A percentile compares a stretch with the other conserved stretches of the same genome.
These are phyloP conservation scores for Penicillium sp. DNA, from an alignment of 2,329 filamentous ascomycete species.

Conservation along the genomic window DNA sequence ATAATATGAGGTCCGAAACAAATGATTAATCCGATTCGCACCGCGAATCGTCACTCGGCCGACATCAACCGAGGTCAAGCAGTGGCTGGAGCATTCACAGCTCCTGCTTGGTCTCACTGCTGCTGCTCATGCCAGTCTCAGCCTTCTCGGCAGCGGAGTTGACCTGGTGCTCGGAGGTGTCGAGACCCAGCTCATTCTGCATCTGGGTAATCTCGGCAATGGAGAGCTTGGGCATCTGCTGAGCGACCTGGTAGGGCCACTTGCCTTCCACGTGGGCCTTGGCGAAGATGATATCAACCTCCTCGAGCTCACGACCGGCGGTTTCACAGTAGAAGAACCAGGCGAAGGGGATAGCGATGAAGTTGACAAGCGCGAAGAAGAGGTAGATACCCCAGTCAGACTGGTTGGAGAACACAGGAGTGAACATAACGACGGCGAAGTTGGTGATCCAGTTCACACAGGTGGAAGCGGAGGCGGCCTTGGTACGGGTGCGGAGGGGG, in stretches of 20 bases:
- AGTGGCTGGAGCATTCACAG: background rate
- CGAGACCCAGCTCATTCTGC: conserved; percentile 25
- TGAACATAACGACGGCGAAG: conserved; percentile 52
- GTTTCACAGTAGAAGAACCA: conserved; percentile 54
- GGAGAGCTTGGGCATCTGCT: conserved; percentile 30
- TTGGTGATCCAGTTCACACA: conserved; percentile 55
- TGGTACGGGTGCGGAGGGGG: conserved; percentile 52
- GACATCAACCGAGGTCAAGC: background rate
- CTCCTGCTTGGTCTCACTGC: conserved; percentile 8
- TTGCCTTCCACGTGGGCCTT: conserved; percentile 40
- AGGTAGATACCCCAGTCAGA: conserved; percentile 41
- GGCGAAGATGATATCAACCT: conserved; percentile 41
- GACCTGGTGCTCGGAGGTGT: conserved; percentile 3
- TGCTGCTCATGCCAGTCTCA: conserved; percentile 22
- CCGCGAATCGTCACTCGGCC: background rate
- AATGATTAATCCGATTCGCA: background rate
- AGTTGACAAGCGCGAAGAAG: conserved; percentile 41
- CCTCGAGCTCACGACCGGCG: conserved; percentile 40
- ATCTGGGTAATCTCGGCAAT: conserved; percentile 27
- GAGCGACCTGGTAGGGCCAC: conserved; percentile 26
- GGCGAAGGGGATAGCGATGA: conserved; percentile 48
- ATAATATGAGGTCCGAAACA: conserved; percentile 5
- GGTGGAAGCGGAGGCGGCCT: conserved; percentile 52
- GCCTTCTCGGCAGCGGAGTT: conserved; percentile 15
- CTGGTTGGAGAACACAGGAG: conserved; percentile 36